Conservation (phyloP, 2,329 filamentous ascomycete genomes). For the Plenodomus tracheiphilus region DNA sequence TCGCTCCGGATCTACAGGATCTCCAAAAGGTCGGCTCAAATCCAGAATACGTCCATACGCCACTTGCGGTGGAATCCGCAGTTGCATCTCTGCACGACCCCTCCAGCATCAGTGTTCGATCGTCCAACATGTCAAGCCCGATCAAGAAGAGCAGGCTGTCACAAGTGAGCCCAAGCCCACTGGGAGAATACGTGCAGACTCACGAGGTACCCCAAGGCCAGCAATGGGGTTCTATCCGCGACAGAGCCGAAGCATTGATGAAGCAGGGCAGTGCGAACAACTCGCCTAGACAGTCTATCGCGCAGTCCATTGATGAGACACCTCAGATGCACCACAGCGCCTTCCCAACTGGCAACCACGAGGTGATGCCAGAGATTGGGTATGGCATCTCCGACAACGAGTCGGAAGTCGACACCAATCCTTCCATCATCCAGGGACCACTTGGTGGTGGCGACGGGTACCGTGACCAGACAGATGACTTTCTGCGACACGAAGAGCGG, state of each 20-base stretch:
- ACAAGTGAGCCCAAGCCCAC: constrained; percentile 28
- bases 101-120: constrained; percentile 65
- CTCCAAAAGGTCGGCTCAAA: constrained; percentile 73
- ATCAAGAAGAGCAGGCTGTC: constrained; percentile 29
- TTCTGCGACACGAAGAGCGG: constrained; percentile 39
- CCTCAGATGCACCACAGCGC: constrained; percentile 70
- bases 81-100: constrained; percentile 90
- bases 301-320: constrained; percentile 50
- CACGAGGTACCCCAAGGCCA: constrained; percentile 35
- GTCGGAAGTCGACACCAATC: constrained; percentile 78
- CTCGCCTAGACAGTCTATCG: constrained; percentile 60
- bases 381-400: constrained; percentile 59
- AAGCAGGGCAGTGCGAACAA: constrained; percentile 39
- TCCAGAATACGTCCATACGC: constrained; percentile 74
- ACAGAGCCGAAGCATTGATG: constrained; percentile 45
- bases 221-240: constrained; percentile 46
- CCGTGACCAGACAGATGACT: constrained; percentile 47
- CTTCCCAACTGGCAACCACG: constrained; percentile 63
- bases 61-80: constrained; percentile 78
- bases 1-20: constrained; percentile 59
- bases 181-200: constrained; percentile 15
- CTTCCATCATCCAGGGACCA: constrained; percentile 78
- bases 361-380: constrained; percentile 78
- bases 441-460: constrained; percentile 59
- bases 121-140: constrained; percentile 32